Base-by-base conservation (phyloP, 176 grass and related monocot species). In the Otatea glauca region DNA sequence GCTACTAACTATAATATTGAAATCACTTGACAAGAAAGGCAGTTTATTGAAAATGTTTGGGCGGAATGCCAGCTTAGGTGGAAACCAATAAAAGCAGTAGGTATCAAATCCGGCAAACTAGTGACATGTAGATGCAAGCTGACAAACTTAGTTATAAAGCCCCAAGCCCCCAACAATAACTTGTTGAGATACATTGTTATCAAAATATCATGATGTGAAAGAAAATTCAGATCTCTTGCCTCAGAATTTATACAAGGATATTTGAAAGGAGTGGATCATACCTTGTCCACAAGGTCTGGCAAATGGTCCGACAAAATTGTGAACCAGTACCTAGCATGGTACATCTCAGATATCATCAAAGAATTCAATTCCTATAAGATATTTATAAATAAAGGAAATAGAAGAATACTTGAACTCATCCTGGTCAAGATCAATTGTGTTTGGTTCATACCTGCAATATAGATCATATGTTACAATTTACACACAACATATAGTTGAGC, bases 221-320 rank as follows among this genome's bases (percentile, higher is more conserved):
- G 3, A 60, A 78, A 78, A 62, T 32, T 61, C 42, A 63, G 63
- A 71, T 78, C 47, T 42, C 72, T 79, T 29, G 32, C 43, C 39
- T 59, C 12, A 35, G 45, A 79, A 41, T 25, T 44, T 83, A 76
- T 82, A 83, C 18, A 37, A 54, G 74, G 47, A 49, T 50, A 37
- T 78, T 70, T 74, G 12, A 21, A 60, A 73, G 43, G 81, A 78
- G 12, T 68, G 72, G 54, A 80, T 80, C 77, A 78, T 93, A 98
- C 96, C 96, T 95, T 98, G 67, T 95, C 93, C 64, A 98, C 93
- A 58, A 98, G 96, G 80, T 95, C 96, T 32, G 93, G 87, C 29
- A 78, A 88, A 86, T 95, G 93, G 39, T 88, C 96, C 78, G 93
- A 95, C 84, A 98, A 87, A 82, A 98, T 53, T 25, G 78, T 94